These are phyloP conservation scores for Aspergillus ruber DNA, from an alignment of 2,329 filamentous ascomycete species.

Conservation along the genomic window DNA sequence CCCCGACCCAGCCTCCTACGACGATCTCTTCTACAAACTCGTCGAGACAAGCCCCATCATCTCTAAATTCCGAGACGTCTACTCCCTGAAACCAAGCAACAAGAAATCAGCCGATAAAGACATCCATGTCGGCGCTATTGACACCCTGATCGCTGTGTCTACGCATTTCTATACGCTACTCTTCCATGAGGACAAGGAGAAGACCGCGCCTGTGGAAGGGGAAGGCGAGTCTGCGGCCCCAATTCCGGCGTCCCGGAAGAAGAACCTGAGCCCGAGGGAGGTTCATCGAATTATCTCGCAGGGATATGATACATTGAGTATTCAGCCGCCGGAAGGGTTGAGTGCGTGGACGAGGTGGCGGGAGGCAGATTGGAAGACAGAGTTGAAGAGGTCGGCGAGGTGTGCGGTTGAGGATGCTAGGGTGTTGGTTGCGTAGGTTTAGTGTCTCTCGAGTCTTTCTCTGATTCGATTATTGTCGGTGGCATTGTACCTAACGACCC, in stretches of 20 bases:
- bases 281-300: constrained; percentile 91
- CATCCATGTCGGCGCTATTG: constrained; percentile 61
- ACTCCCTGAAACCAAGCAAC: constrained; percentile 40
- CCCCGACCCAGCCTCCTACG: constrained; percentile 78
- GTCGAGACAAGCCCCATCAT: constrained; percentile 85
- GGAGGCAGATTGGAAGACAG: constrained; percentile 74
- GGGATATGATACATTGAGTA: constrained; percentile 89
- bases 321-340: constrained; percentile 79
- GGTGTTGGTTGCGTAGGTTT: constrained; percentile 32
- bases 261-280: constrained; percentile 71
- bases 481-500: too few species aligned
- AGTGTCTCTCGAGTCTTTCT: too few species aligned
- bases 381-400: constrained; percentile 82
- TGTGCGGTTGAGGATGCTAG: constrained; percentile 67
- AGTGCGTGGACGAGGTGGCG: constrained; percentile 81
- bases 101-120: constrained; percentile 12
- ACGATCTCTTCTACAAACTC: constrained; percentile 97
- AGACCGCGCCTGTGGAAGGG: constrained; percentile 1
- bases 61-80: constrained; percentile 73
- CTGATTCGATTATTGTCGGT: too few species aligned
- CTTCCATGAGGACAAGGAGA: constrained; percentile 45
- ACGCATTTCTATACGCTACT: constrained; percentile 83
- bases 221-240: constrained; percentile 19
- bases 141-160: constrained; percentile 70
- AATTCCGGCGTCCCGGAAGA: constrained; percentile 41